A percentile compares a stretch with the other conserved stretches of the same genome.
Evolutionary conservation across 2,329 filamentous ascomycete species (phyloP).

Genomic region (Pseudomassariella vexata): DNA sequence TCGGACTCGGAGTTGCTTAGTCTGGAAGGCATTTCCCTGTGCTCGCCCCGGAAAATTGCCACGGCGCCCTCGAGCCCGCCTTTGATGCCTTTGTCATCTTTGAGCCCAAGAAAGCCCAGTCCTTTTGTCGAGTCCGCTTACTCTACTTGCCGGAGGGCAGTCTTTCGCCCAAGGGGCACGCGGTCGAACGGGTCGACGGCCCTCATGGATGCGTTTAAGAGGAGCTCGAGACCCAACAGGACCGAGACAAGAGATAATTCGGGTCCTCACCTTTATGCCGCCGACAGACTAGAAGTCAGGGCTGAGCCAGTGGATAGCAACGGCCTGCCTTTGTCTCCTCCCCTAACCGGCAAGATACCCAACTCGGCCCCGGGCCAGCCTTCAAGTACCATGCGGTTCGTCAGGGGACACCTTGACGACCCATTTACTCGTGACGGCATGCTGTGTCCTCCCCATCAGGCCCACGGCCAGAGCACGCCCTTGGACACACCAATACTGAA

Average conservation of each 20-base stretch:
- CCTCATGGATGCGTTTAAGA: slow-evolving; percentile 1
- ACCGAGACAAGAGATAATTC: too few species aligned
- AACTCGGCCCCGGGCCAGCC: slow-evolving; percentile 11
- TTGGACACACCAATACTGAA: slow-evolving; percentile 17
- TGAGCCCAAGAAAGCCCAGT: slow-evolving; percentile 18
- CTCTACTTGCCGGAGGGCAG: slow-evolving; percentile 19
- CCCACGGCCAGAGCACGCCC: slow-evolving; percentile 13
- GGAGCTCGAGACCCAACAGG: background rate
- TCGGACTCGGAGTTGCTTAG: slow-evolving; percentile 42
- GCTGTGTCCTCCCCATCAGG: slow-evolving; percentile 9
- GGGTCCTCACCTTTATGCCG: background rate
- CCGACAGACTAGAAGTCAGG: slow-evolving; percentile 9
- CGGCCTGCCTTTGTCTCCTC: slow-evolving; percentile 22
- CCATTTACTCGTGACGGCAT: slow-evolving; percentile 21
- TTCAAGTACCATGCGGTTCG: slow-evolving; percentile 15
- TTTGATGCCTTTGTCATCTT: slow-evolving; percentile 16
- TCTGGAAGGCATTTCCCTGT: slow-evolving; percentile 41
- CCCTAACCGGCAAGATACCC: slow-evolving; percentile 21
- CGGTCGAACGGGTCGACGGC: slow-evolving; percentile 1
- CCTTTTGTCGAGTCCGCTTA: slow-evolving; percentile 21
- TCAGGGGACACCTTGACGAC: slow-evolving; percentile 23
- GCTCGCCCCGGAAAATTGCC: slow-evolving; percentile 19
- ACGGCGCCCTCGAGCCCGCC: slow-evolving; percentile 19
- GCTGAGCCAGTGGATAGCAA: slow-evolving; percentile 13
- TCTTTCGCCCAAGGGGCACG: slow-evolving; percentile 15